Evolutionary conservation across 805 yeast genomes (phyloP).

Genomic region (Candida coleopterorum): DNA sequence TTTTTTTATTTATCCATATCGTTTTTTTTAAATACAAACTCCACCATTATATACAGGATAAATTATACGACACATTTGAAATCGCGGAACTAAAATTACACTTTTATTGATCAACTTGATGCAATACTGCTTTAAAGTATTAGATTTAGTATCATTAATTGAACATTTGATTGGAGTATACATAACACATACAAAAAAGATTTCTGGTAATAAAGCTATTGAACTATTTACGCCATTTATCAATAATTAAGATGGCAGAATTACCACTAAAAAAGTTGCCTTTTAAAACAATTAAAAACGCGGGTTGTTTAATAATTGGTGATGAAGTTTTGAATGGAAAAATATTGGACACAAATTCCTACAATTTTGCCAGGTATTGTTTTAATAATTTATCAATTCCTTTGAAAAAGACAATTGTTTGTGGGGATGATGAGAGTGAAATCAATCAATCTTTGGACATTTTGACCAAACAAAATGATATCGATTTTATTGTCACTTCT

Average conservation of each 20-base stretch:
- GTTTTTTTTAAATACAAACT: too few relatives aligned
- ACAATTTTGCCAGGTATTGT: conserved; percentile 65
- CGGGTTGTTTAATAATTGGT: conserved; percentile 65
- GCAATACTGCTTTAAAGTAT: conserved; percentile 56
- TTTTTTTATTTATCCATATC: too few relatives aligned
- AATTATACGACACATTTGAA: too few relatives aligned
- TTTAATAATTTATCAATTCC: conserved; percentile 60
- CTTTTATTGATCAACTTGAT: conserved; percentile 54
- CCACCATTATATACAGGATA: too few relatives aligned
- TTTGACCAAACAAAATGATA: conserved; percentile 37
- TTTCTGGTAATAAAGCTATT: too few relatives aligned
- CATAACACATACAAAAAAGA: conserved; percentile 25
- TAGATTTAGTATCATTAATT: conserved; percentile 31
- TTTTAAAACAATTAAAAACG: conserved; percentile 24
- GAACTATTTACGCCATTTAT: too few relatives aligned
- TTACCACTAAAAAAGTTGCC: too few relatives aligned
- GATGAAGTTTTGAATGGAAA: conserved; percentile 88
- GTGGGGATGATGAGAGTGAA: conserved; percentile 72
- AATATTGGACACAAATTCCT: conserved; percentile 73
- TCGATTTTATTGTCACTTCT: conserved; percentile 66
- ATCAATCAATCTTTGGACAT: conserved; percentile 51
- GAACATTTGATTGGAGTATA: conserved; percentile 44
- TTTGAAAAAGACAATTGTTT: conserved; percentile 59
- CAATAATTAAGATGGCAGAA: too few relatives aligned
- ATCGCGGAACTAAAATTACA: too few relatives aligned